A percentile compares a stretch with the other conserved stretches of the same genome.
Conservation (phyloP, 176 grass and related monocot genomes). For the Hordeum vulgare region MorexV3_pseudomolecules_assembly NC_058519.1:620873825-620874324, state of each 20-base stretch:
- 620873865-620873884: background rate
- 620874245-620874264: background rate
- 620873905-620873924: background rate
- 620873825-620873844: background rate
- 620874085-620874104: too few relatives aligned
- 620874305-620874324: background rate
- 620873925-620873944: background rate
- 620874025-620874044: too few relatives aligned
- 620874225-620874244: background rate
- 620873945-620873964: background rate
- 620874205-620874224: background rate
- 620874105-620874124: background rate
- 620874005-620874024: background rate
- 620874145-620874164: background rate
- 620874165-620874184: background rate
- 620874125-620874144: background rate
- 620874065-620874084: too few relatives aligned
- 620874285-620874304: background rate
- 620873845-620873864: constrained; percentile 16
- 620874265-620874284: background rate
- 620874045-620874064: too few relatives aligned
- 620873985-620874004: background rate
- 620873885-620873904: background rate
- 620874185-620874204: background rate
- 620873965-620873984: background rate